Evolutionary conservation across 1,284 basidiomycete species (phyloP), one percentile per base, ranked within the genome.

Genomic region (Malassezia yamatoensis): DNA sequence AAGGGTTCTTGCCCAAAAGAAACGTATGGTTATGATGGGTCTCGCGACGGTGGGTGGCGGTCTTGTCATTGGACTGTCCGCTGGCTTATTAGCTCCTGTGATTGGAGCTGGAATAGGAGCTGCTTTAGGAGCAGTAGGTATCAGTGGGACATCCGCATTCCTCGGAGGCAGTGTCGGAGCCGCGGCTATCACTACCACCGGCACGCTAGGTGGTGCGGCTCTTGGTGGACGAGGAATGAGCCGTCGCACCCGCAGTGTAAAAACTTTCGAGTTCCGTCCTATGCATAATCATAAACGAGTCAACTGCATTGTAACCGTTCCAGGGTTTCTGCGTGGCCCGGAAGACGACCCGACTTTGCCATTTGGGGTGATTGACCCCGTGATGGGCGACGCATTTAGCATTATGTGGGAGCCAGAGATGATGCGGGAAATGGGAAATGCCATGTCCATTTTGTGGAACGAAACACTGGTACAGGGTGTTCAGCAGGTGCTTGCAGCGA

Each of bases 371-470:
- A 66, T 74, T 40, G 72, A 74, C 53, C 66, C 65, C 36, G 61
- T 74, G 37, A 73, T 74, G 72, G 72, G 72, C 46, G 72, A 74
- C 42, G 61, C 55, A 12, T 74, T 74, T 52, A 64, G 64, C 38
- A 64, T 74, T 3, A 54, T 73, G 36, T 74, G 72, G 72, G 72
- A 74, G 54, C 72, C 72, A 1, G 70, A 74, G 44, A 74, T 74
- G 72, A 74, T 74, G 72, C 65, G 66, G 39, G 72, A 74, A 45
- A 74, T 74, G 72, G 72, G 72, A 21, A 68, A 74, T 36, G 69
- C 72, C 36, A 67, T 74, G 42, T 66, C 67, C 24, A 63, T 74
- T 8, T 63, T 74, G 2, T 74, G 70, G 70, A 73, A 66, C 64
- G 72, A 74, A 55, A 74, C 72, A 46, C 58, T 74, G n/a, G 65